Evolutionary conservation across 108 stramenopile species (phyloP).

Genomic region (Seminavis robusta): DNA sequence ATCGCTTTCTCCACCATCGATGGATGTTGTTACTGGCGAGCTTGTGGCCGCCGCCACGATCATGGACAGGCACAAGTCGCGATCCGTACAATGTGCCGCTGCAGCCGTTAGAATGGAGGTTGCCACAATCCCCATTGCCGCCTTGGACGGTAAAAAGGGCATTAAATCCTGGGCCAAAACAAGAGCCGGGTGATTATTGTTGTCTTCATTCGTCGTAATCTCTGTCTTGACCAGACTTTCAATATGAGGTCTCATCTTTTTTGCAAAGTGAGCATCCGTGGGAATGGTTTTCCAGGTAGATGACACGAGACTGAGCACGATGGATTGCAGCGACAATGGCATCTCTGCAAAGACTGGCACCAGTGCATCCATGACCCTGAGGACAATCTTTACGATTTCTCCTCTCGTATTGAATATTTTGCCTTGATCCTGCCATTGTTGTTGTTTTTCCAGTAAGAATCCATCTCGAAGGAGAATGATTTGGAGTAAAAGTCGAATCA

Average conservation of each 20-base stretch:
- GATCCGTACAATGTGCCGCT: neutral
- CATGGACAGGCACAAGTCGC: neutral
- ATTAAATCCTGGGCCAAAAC: conserved; percentile 10
- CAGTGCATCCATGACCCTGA: too few species aligned
- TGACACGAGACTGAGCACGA: neutral
- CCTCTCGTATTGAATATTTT: too few species aligned
- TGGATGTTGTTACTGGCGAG: too few species aligned
- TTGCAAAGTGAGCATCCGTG: neutral
- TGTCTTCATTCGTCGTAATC: too few species aligned
- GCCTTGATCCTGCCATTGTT: too few species aligned
- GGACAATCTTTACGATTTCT: too few species aligned
- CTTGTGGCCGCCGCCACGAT: neutral
- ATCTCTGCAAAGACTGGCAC: too few species aligned
- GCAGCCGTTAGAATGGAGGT: conserved; percentile 3
- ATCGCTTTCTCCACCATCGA: neutral
- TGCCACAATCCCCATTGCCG: neutral
- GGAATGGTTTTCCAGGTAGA: conserved; percentile 1
- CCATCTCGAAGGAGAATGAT: neutral
- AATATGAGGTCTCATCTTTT: too few species aligned
- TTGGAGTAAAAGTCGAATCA: neutral
- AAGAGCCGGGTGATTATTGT: too few species aligned
- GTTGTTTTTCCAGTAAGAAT: neutral
- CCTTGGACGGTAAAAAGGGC: neutral
- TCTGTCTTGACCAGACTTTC: too few species aligned
- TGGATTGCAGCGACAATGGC: neutral